Evolutionary conservation across 805 yeast genomes (phyloP), one percentile per base, ranked within the genome.

Genomic region (Candida oleophila): DNA sequence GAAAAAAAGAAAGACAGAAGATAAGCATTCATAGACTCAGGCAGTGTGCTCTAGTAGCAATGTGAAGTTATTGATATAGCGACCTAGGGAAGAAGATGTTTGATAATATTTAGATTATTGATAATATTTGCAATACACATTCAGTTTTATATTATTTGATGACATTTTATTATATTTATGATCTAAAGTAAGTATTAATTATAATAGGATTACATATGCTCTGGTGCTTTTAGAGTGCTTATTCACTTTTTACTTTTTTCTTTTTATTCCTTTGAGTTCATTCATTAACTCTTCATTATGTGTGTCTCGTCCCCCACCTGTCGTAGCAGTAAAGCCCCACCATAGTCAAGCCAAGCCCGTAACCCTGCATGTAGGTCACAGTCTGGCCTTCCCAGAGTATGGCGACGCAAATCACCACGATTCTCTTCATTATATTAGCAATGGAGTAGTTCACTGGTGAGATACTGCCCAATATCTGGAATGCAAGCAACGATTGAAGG

Each of bases 381-480:
- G 48, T 41, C 20, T 53, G 51, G 25, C 82, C 79, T 61, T 86
- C 92, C 74, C 85, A 77, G 1, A 82, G 46, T 47, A 87, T 77
- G 1, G 90, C 83, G 51, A 81, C 79, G 19, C 80, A 64, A 46
- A 87, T 87, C 41, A 86, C 84, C 22, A 83, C 80, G 47, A 87
- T 86, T 57, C 92, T 70, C 57, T 87, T 87, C 65, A 85, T 62
- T 42, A 87, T 86, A 61, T 83, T 87, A 25, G 91, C 94, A 58
- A 87, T 83, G 36, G 89, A 83, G 62, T 87, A 87, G 59, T 84
- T 85, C 41, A 87, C 85, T 3, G 94, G 87, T n/a, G 85, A 76
- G 20, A 86, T 74, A 54, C 77, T 60, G 1, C 92, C 92, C 52
- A 87, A 74, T 40, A 87, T 75, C 61, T 85, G 90, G 63, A 87